phyloP scores from a whole-genome alignment of 345 rosid genomes.

The Eucalyptus urophylla region DNA sequence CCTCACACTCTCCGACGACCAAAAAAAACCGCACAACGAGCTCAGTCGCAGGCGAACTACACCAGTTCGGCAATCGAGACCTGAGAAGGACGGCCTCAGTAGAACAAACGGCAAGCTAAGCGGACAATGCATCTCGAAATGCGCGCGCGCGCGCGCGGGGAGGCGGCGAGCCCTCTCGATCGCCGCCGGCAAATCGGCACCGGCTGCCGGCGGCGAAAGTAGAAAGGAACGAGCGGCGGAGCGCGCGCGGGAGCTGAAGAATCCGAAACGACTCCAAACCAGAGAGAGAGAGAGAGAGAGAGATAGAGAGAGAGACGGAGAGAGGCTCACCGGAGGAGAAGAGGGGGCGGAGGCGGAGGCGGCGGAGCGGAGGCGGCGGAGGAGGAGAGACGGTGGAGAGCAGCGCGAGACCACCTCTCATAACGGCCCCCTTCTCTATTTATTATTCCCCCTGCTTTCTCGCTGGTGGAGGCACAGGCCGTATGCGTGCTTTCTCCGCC shows the following conservation, averaged over 20 bases:
- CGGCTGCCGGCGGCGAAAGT: not conserved
- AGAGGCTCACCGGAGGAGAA: constrained; percentile 39
- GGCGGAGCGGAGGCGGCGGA: constrained; percentile 20
- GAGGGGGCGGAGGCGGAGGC: constrained; percentile 4
- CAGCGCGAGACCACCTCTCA: constrained; percentile 15
- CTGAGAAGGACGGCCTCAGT: not conserved
- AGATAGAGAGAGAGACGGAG: not conserved
- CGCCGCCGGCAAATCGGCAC: not conserved
- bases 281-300: not conserved
- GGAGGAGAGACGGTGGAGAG: constrained; percentile 23
- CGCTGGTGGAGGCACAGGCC: not conserved
- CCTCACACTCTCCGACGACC: not conserved
- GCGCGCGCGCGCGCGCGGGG: not conserved
- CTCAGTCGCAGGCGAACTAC: not conserved
- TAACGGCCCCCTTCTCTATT: not conserved
- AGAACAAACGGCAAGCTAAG: not conserved
- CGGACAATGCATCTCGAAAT: not conserved
- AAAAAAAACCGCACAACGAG: not conserved
- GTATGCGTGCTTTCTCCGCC: not conserved
- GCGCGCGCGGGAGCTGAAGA: not conserved
- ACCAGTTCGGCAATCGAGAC: not conserved
- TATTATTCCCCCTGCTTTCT: not conserved
- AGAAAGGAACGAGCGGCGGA: not conserved
- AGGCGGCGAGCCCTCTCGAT: not conserved
- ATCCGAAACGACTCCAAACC: not conserved